phyloP scores from a whole-genome alignment of 257 asterid genomes.

The Nicotiana obtusifolia region DNA sequence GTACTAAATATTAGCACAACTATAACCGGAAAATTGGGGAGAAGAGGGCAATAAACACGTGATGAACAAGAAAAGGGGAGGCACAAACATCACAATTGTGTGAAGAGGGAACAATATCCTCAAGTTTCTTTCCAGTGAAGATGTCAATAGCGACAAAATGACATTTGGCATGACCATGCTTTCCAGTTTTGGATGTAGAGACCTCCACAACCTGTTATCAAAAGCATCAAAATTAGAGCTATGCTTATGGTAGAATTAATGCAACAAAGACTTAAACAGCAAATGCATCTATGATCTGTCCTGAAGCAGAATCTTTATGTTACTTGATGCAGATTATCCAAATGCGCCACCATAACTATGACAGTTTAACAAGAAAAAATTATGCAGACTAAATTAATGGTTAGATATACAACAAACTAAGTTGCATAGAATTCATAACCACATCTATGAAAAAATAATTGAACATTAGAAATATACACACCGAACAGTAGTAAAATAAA shows the following conservation, averaged over 20 bases:
- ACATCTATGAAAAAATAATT: no score
- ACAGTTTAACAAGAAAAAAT: no score
- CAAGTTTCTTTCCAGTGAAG: constrained; percentile 84
- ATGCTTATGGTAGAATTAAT: not conserved
- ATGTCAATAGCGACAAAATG: constrained; percentile 89
- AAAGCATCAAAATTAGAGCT: not conserved
- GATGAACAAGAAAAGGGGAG: not conserved
- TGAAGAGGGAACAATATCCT: constrained; percentile 95
- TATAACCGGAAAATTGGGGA: not conserved
- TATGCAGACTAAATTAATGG: no score
- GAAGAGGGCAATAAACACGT: not conserved
- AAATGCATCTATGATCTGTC: no score
- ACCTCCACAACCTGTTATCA: constrained; percentile 75
- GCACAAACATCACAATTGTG: constrained; percentile 77
- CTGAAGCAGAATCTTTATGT: no score
- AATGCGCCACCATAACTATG: no score
- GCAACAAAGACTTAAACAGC: not conserved
- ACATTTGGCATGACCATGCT: constrained; percentile 93
- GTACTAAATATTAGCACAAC: not conserved
- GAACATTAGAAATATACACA: no score
- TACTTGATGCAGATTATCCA: no score
- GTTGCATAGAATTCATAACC: no score
- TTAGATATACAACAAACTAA: no score
- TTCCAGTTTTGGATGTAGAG: constrained; percentile 93
- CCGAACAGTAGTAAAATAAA: no score